Base-by-base conservation (phyloP, 1,284 basidiomycete genomes). In the Ganoderma meredithae region DNA sequence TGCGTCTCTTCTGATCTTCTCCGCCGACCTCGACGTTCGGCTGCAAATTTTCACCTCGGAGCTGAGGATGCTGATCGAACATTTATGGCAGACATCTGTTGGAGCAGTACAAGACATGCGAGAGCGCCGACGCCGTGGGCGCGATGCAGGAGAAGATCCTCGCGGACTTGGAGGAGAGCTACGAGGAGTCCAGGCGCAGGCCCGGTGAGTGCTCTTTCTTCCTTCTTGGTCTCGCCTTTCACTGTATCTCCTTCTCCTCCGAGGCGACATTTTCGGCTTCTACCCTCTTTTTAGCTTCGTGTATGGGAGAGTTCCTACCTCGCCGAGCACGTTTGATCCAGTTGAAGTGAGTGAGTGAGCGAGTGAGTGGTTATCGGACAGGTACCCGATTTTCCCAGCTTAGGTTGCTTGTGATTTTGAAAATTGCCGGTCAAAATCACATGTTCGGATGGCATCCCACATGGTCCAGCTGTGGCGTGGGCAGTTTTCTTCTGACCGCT, bases 91-190 rank as follows among this genome's bases (percentile, higher is more conserved):
- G 67, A 36, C 64, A 67, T 55, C 12, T 67, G 43, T 82, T 97
- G 65, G 86, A 91, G 66, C 86, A 86, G 58, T 97, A 97, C 76
- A 84, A 86, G 68, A 90, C 84, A 41, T 97, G 95, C 76, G 79
- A 77, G 10, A 87, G 87, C 1, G 83, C 91, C 0, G 86, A 83
- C 36, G 92, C 94, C 62, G 84, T 97, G 7, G 76, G 79, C 19
- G 83, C 78, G 4, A 88, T 88, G 83, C 94, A 96, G 78, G 89
- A 93, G 63, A 78, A 78, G 58, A 92, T 97, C 64, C 90, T 96
- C 72, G 81, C 83, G 13, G 93, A 96, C 72, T 84, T 95, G 40
- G 89, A 95, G 78, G 83, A 82, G 36, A 88, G 85, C 69, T 89
- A 88, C 76, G 82, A 82, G 47, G 83, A 88, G 70, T 85, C 87